Evolutionary conservation across 805 yeast genomes (phyloP).

Genomic region (Priceomyces fermenticarens): DNA sequence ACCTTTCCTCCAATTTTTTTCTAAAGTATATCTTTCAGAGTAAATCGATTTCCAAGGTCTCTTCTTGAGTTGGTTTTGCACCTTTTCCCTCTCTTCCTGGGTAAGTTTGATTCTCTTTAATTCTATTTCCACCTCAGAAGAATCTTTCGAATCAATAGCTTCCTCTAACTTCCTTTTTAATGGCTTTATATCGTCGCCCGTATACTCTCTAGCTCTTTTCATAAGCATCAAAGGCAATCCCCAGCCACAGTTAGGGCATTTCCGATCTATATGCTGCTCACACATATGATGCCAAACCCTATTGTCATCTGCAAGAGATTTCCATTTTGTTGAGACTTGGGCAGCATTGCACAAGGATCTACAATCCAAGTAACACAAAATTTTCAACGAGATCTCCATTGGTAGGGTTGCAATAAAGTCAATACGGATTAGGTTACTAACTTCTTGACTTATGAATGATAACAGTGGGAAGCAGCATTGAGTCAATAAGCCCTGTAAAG

Average conservation of each 20-base stretch:
- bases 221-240: slow-evolving; percentile 93
- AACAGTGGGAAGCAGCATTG: slow-evolving; percentile 96
- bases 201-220: slow-evolving; percentile 60
- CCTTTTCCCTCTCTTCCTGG: slow-evolving; percentile 8
- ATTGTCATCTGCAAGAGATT: slow-evolving; percentile 88
- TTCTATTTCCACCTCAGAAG: slow-evolving; percentile 8
- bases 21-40: slow-evolving; percentile 85
- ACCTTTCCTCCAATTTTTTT: slow-evolving; percentile 93
- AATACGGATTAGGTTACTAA: slow-evolving; percentile 74
- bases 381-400: slow-evolving; percentile 77
- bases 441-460: slow-evolving; percentile 79
- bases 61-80: slow-evolving; percentile 18
- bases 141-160: slow-evolving; percentile 13
- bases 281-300: slow-evolving; percentile 98
- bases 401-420: slow-evolving; percentile 88
- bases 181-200: slow-evolving; percentile 12
- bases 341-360: slow-evolving; percentile 92
- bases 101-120: slow-evolving; percentile 8
- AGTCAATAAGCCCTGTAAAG: slow-evolving; percentile 76
- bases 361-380: slow-evolving; percentile 87
- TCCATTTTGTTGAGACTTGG: slow-evolving; percentile 87
- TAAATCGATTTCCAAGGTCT: slow-evolving; percentile 97
- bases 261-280: slow-evolving; percentile 95
- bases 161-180: slow-evolving; percentile 14
- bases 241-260: slow-evolving; percentile 99